Conservation (phyloP, 331 rosid species). For the Phaseolus coccineus region DNA sequence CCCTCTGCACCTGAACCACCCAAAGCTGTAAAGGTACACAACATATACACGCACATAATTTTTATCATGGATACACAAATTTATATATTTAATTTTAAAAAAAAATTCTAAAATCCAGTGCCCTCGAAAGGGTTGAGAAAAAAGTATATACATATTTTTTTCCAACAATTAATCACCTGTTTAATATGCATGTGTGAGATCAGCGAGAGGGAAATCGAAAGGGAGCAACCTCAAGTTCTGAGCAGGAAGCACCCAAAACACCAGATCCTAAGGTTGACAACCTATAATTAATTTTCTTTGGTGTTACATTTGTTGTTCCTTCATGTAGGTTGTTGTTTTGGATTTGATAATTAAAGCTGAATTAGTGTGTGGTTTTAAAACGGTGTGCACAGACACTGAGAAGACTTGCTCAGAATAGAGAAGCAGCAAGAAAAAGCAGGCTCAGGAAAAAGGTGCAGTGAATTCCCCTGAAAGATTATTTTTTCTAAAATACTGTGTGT, state of each 20-base stretch:
- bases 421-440: slow-evolving; percentile 99
- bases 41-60: no score
- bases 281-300: neutral
- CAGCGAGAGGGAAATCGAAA: slow-evolving; percentile 81
- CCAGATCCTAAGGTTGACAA: slow-evolving; percentile 88
- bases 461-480: slow-evolving; percentile 1
- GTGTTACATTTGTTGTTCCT: neutral
- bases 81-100: neutral
- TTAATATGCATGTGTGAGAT: neutral
- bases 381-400: slow-evolving; percentile 74
- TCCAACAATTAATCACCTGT: neutral
- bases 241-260: slow-evolving; percentile 91
- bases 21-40: slow-evolving; percentile 64
- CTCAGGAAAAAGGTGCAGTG: slow-evolving; percentile 83
- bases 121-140: no score
- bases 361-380: neutral
- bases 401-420: slow-evolving; percentile 98
- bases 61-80: neutral
- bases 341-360: slow-evolving; percentile 8
- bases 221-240: slow-evolving; percentile 89
- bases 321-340: neutral
- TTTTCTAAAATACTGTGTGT: neutral
- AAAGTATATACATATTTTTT: neutral
- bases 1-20: slow-evolving; percentile 63
- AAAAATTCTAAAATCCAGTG: no score